Evolutionary conservation across 331 rosid genomes (phyloP).

Genomic region (Arachis monticola): DNA sequence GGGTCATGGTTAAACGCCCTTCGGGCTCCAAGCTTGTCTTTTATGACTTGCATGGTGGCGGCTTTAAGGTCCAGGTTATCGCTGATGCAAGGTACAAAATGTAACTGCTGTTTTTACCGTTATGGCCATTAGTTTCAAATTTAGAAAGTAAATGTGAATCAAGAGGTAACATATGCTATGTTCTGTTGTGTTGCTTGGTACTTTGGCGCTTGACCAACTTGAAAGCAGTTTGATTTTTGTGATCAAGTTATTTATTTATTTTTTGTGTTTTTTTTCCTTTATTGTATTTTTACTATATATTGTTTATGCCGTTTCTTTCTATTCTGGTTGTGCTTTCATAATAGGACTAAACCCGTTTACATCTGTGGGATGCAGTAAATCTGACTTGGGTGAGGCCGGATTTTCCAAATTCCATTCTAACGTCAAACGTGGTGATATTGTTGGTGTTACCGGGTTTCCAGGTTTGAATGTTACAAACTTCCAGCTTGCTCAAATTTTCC

Average conservation of each 20-base stretch:
- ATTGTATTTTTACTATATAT: background rate
- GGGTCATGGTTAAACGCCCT: constrained; percentile 82
- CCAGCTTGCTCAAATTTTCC: background rate
- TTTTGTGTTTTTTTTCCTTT: background rate
- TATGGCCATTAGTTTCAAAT: background rate
- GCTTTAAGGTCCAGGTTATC: constrained; percentile 89
- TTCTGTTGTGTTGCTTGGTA: background rate
- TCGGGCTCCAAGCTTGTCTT: constrained; percentile 80
- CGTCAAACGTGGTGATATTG: constrained; percentile 94
- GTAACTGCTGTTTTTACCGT: background rate
- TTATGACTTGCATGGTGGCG: constrained; percentile 79
- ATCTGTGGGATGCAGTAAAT: constrained; percentile 62
- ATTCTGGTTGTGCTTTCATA: background rate
- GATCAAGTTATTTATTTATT: background rate
- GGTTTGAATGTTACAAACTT: constrained; percentile 53
- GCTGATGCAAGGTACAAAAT: constrained; percentile 75
- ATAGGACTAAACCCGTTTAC: constrained; percentile 13
- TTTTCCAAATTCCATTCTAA: constrained; percentile 77
- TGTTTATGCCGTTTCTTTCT: background rate
- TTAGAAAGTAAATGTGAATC: background rate
- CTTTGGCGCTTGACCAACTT: constrained; percentile 3
- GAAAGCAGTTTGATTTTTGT: background rate
- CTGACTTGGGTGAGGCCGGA: constrained; percentile 69
- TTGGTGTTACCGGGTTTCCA: constrained; percentile 90
- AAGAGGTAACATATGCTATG: background rate